Percentiles rank a stretch among this genome's conserved stretches.
Evolutionary conservation across 75 land plant species (phyloP).

Genomic region (Larix kaempferi): DNA sequence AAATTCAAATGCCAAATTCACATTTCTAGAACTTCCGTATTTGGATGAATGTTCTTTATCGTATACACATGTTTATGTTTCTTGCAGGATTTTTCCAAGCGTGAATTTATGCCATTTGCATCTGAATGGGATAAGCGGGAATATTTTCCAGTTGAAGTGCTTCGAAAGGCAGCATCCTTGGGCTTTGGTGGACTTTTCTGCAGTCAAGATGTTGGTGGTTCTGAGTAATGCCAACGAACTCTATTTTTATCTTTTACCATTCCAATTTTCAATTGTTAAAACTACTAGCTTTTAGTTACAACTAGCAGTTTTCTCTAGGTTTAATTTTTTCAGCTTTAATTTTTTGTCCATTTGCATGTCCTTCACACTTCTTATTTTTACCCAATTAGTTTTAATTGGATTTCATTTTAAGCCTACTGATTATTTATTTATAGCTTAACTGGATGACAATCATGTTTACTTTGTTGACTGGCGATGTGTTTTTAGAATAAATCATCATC

Average conservation of each 20-base stretch:
- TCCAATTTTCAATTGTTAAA: too few species aligned
- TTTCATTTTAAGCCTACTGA: too few species aligned
- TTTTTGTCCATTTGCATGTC: too few species aligned
- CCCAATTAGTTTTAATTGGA: too few species aligned
- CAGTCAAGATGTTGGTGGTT: slow-evolving; percentile 38
- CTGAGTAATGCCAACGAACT: slow-evolving; percentile 16
- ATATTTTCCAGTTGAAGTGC: slow-evolving; percentile 44
- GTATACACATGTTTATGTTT: neutral
- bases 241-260: neutral
- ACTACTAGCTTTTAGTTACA: too few species aligned
- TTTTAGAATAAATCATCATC: too few species aligned
- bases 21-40: neutral
- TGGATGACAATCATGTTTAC: too few species aligned
- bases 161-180: slow-evolving; percentile 35
- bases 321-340: too few species aligned
- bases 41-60: neutral
- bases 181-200: slow-evolving; percentile 46
- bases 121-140: slow-evolving; percentile 35
- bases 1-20: slow-evolving; percentile 1
- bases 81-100: slow-evolving; percentile 39
- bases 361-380: too few species aligned
- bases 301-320: too few species aligned
- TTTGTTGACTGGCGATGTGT: too few species aligned
- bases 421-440: too few species aligned
- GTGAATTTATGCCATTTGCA: slow-evolving; percentile 35